A percentile compares a stretch with the other conserved stretches of the same genome.
phyloP scores from a whole-genome alignment of 1,284 basidiomycete genomes.

The Irpex sp. region DNA sequence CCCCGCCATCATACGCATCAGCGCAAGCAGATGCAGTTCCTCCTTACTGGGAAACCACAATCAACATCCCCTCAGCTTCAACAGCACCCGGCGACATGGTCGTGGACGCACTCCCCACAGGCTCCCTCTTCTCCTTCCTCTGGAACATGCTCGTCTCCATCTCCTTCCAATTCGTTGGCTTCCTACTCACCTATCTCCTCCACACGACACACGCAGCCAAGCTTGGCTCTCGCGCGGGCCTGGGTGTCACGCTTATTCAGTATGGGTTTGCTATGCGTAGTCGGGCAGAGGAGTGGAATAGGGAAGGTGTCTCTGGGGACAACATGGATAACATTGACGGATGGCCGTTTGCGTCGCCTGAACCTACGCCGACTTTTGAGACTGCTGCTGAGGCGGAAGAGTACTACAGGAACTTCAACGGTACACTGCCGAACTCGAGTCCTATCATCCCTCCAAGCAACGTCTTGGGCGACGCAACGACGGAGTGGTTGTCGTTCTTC shows the following conservation, averaged over 20 bases:
- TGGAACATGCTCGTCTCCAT: conserved; percentile 94
- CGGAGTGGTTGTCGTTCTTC: conserved; percentile 91
- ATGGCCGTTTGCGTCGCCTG: conserved; percentile 24
- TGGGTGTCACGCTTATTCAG: conserved; percentile 94
- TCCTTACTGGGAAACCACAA: conserved; percentile 97
- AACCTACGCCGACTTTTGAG: conserved; percentile 29
- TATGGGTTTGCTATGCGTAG: conserved; percentile 86
- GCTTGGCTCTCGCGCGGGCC: conserved; percentile 89
- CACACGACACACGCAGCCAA: conserved; percentile 96
- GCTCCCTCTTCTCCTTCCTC: conserved; percentile 81
- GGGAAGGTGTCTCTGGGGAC: conserved; percentile 8
- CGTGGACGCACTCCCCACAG: conserved; percentile 75
- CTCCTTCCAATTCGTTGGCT: conserved; percentile 97
- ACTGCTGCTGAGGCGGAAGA: conserved; percentile 49
- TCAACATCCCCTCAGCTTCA: conserved; percentile 73
- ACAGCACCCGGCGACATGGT: conserved; percentile 60
- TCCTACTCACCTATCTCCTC: conserved; percentile 91
- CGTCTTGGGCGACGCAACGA: conserved; percentile 46
- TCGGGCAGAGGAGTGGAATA: conserved; percentile 32
- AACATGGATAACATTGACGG: conserved; percentile 16
- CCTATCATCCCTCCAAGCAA: conserved; percentile 14
- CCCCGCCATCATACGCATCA: conserved; percentile 85
- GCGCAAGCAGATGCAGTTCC: conserved; percentile 95
- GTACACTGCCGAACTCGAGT: conserved; percentile 16
- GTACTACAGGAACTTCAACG: conserved; percentile 36